Evolutionary conservation across 2,329 filamentous ascomycete species (phyloP), one percentile per base, ranked within the genome.

Genomic region (Didymella pinodella): DNA sequence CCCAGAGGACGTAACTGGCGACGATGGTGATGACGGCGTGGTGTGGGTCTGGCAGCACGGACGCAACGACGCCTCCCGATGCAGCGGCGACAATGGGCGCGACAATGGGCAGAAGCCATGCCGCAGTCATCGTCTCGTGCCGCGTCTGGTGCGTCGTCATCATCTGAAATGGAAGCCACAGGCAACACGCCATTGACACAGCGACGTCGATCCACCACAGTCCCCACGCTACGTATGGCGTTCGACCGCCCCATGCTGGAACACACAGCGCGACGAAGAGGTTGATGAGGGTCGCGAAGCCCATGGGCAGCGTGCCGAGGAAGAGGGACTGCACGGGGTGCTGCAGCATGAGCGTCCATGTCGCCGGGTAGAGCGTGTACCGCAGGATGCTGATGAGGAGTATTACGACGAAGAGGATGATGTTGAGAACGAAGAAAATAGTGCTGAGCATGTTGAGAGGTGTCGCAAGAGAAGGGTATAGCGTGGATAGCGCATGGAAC

Each of bases 241-340:
- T 78, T 77, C 83, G 82, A 14, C 79, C 67, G 2, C 86, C 87
- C 88, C 86, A 90, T 7, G 68, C 73, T 0, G 83, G 83, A 7
- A 83, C 79, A 71, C 87, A 89, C 22, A 85, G 79, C 25, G 85
- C 78, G 5, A 86, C 79, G 66, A 87, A 84, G 86, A 89, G 88
- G 65, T 87, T 87, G 63, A 90, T 82, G 49, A 90, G 85, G 2
- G 88, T 90, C 0, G 87, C 85, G 56, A 90, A 82, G 0, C 83
- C 88, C 86, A 90, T 90, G 0, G 88, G 88, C 12, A 89, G 81
- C 0, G 86, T 88, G 0, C 77, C 88, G 2, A 91, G 76, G 65
- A 91, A 91, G 52, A 92, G 79, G 2, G 84, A 87, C 69, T 92
- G 87, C 0, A 83, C 83, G 0, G 88, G 87, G 69, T 91, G 86